These are phyloP conservation scores for Chionographis japonica DNA, from an alignment of 106 monocot species.

Conservation along the genomic window DNA sequence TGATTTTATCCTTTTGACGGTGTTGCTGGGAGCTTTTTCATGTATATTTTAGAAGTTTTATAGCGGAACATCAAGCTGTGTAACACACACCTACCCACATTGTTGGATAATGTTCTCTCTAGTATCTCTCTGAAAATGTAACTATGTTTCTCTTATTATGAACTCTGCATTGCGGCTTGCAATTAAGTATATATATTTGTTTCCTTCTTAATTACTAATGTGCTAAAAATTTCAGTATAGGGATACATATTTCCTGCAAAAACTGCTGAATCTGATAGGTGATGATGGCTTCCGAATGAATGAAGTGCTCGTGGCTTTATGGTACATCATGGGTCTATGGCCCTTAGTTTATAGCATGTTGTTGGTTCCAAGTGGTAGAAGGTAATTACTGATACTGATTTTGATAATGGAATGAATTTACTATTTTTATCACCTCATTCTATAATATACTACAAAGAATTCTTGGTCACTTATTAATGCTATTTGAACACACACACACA, in stretches of 20 bases:
- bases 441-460: neutral
- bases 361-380: slow-evolving; percentile 81
- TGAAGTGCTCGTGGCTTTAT: slow-evolving; percentile 81
- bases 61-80: no score
- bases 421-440: neutral
- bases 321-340: slow-evolving; percentile 96
- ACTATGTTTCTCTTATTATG: neutral
- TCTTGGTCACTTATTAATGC: no score
- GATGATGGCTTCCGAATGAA: slow-evolving; percentile 96
- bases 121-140: no score
- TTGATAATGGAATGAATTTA: neutral
- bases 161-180: neutral
- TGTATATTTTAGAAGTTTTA: no score
- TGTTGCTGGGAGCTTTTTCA: no score
- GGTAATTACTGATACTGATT: slow-evolving; percentile 37
- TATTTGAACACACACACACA: no score
- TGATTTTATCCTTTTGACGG: no score
- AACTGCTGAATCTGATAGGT: slow-evolving; percentile 72
- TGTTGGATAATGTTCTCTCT: no score
- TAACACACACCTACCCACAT: no score
- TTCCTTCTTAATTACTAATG: neutral
- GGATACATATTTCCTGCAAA: slow-evolving; percentile 87
- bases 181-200: neutral
- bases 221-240: slow-evolving; percentile 40
- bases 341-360: slow-evolving; percentile 88